Evolutionary conservation across 495 filamentous ascomycete genomes (phyloP).

Genomic region (Hypoxylon intermedium): DNA sequence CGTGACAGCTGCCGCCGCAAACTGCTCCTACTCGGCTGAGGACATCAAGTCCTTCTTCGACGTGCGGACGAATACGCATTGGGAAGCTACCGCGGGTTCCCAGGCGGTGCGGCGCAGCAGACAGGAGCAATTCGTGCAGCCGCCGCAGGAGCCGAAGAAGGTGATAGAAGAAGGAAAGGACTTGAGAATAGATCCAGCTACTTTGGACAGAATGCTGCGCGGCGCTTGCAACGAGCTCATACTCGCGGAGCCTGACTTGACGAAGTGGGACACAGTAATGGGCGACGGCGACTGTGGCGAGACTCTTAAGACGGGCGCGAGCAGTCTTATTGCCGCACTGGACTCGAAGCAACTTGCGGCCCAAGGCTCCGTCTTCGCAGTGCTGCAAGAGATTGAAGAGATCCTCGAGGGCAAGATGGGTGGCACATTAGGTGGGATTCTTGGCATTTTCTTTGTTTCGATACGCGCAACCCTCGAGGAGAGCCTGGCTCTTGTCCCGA

Average conservation of each 20-base stretch:
- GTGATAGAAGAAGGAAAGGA: conserved; percentile 46
- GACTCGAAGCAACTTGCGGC: conserved; percentile 43
- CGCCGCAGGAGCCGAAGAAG: conserved; percentile 43
- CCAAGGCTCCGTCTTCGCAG: conserved; percentile 56
- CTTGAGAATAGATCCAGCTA: conserved; percentile 50
- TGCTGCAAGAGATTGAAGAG: conserved; percentile 61
- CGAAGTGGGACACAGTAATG: conserved; percentile 69
- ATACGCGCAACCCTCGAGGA: conserved; percentile 57
- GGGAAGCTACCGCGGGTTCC: conserved; percentile 53
- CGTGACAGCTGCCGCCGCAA: conserved; percentile 55
- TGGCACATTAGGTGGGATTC: conserved; percentile 66
- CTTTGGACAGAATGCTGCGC: conserved; percentile 59
- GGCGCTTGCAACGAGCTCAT: conserved; percentile 59
- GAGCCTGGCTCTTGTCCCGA: conserved; percentile 42
- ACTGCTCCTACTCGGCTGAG: conserved; percentile 51
- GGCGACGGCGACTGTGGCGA: conserved; percentile 71
- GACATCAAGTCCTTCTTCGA: conserved; percentile 64
- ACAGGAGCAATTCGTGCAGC: conserved; percentile 52
- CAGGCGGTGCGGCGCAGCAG: conserved; percentile 46
- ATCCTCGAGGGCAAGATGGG: conserved; percentile 66
- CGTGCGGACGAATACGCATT: conserved; percentile 60
- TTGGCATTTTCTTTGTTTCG: conserved; percentile 66
- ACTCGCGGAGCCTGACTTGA: conserved; percentile 63
- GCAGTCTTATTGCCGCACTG: conserved; percentile 49
- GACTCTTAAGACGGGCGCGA: conserved; percentile 60